Conservation (phyloP, 2,329 filamentous ascomycete genomes). For the Arthroderma sp. region DNA sequence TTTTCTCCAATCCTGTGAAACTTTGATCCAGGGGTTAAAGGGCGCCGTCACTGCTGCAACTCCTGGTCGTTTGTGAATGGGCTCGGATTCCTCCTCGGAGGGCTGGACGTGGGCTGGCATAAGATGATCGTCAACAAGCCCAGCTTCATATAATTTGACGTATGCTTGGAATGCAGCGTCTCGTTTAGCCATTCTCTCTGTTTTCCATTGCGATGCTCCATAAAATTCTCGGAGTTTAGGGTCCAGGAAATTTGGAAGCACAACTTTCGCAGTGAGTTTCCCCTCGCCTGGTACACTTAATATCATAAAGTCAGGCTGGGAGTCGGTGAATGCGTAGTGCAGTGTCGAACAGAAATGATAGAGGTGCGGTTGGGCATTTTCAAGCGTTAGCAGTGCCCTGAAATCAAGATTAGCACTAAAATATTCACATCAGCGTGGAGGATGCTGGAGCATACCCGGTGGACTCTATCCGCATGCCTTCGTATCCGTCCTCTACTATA, state of each 20-base stretch:
- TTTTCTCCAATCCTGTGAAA: slow-evolving; percentile 20
- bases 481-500: slow-evolving; percentile 24
- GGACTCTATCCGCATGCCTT: slow-evolving; percentile 28
- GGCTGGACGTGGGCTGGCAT: slow-evolving; percentile 43
- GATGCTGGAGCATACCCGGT: slow-evolving; percentile 25
- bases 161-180: slow-evolving; percentile 80
- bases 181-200: slow-evolving; percentile 58
- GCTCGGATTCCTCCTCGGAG: slow-evolving; percentile 25
- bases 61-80: slow-evolving; percentile 16
- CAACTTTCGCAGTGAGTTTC: slow-evolving; percentile 43
- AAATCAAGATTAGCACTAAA: slow-evolving; percentile 4
- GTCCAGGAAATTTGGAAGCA: slow-evolving; percentile 59
- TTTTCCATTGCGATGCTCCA: slow-evolving; percentile 49
- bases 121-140: slow-evolving; percentile 64
- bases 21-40: slow-evolving; percentile 25
- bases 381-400: slow-evolving; percentile 56
- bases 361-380: slow-evolving; percentile 63
- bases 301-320: slow-evolving; percentile 54
- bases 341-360: slow-evolving; percentile 65
- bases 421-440: slow-evolving; percentile 5
- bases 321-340: slow-evolving; percentile 48
- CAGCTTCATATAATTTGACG: slow-evolving; percentile 51
- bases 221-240: slow-evolving; percentile 41
- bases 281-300: slow-evolving; percentile 21
- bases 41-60: slow-evolving; percentile 19